Evolutionary conservation across 495 filamentous ascomycete genomes (phyloP).

Genomic region (Aspergillus biplanus): DNA sequence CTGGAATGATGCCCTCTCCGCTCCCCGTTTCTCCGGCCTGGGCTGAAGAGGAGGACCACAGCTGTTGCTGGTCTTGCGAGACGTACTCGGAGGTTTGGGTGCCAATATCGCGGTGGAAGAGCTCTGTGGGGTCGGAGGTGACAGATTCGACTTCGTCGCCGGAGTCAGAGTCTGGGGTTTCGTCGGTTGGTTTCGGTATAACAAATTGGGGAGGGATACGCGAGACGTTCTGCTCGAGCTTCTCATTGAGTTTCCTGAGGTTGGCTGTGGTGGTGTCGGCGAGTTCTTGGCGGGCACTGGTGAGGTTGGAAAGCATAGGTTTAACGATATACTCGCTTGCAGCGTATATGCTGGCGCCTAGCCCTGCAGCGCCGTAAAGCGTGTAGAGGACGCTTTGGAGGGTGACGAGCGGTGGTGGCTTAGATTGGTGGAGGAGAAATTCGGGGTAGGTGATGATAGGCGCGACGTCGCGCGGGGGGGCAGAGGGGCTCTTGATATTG

Average conservation of each 20-base stretch:
- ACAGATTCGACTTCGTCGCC: conserved; percentile 45
- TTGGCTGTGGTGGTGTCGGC: conserved; percentile 65
- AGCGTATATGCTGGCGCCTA: conserved; percentile 77
- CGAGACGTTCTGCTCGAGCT: conserved; percentile 73
- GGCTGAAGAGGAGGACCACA: conserved; percentile 34
- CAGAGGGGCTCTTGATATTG: conserved; percentile 15
- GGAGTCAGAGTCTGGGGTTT: conserved; percentile 45
- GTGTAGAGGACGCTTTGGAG: conserved; percentile 73
- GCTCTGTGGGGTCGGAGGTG: conserved; percentile 73
- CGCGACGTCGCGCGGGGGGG: conserved; percentile 54
- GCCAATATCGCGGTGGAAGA: conserved; percentile 88
- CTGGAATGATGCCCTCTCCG: conserved; percentile 20
- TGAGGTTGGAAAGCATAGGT: conserved; percentile 79
- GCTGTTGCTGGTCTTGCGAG: conserved; percentile 11
- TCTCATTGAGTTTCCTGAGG: conserved; percentile 69
- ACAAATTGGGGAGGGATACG: conserved; percentile 54
- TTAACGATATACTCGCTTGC: conserved; percentile 77
- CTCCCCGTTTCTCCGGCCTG: conserved; percentile 11
- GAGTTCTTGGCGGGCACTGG: conserved; percentile 80
- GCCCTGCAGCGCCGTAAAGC: conserved; percentile 72
- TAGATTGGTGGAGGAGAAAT: conserved; percentile 69
- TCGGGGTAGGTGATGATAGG: conserved; percentile 99
- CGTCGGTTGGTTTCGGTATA: conserved; percentile 31
- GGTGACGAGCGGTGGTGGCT: conserved; percentile 79
- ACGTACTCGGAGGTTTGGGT: conserved; percentile 65